Base-by-base conservation (phyloP, 176 grass and related monocot species). In the Phragmites australis region DNA sequence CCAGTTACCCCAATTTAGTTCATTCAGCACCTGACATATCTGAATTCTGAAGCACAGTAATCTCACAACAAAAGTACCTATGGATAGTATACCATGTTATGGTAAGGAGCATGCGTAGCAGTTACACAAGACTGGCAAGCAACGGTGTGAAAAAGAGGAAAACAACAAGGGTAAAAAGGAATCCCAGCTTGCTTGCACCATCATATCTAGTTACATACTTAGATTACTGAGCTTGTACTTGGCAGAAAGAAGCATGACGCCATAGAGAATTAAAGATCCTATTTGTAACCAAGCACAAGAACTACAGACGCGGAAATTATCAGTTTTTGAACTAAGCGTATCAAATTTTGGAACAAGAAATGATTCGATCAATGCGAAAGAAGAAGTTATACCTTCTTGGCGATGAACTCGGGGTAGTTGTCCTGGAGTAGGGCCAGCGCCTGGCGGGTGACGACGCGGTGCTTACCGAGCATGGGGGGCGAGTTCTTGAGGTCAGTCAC, bases 401-500 rank as follows among this genome's bases (percentile, higher is more conserved):
- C 86, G 25, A 98, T 87, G 77, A 98, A 94, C 56, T 98, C 95
- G 26, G 95, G 95, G 78, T 98, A 98, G 81, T 98, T 98, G 82
- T 98, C 95, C 84, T 98, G 95, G 39, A 98, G 82, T 74, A 98
- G 76, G 5, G 90, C 72, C 9, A 98, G 77, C 0, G 92, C 92
- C 81, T 93, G 95, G 37, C 74, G 87, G 0, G 92, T 94, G 64
- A 93, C 95, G 66, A 85, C 42, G 42, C 95, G 92, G 76, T 94
- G 95, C 86, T 98, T 94, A 73, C 95, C 95, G 45, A 97, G 88
- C 54, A 91, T 90, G 55, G 87, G 87, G 3, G 95, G 95, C 14
- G 95, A 88, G 85, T 98, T 98, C 92, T 89, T 98, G 74, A 94
- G 88, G 74, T 98, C 95, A 0, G 95, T 98, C 77, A 98, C 92